A percentile compares a stretch with the other conserved stretches of the same genome.
These are phyloP conservation scores for Fusarium foetens DNA, from an alignment of 2,329 filamentous ascomycete genomes.

Conservation along the genomic window DNA sequence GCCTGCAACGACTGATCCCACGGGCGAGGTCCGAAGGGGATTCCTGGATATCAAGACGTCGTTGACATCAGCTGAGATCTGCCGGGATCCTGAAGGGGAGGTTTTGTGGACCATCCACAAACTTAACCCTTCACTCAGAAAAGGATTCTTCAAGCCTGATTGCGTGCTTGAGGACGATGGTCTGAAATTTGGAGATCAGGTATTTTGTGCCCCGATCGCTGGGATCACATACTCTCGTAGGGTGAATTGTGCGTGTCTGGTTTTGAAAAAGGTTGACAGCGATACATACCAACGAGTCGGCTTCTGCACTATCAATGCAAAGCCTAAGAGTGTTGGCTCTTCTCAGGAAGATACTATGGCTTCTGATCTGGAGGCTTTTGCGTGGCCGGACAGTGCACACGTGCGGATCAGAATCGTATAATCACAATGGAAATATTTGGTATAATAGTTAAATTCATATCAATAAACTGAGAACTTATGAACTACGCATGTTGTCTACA, in stretches of 20 bases:
- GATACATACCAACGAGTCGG: not conserved
- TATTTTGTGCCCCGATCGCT: not conserved
- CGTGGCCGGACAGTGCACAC: not conserved
- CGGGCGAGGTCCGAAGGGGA: not conserved
- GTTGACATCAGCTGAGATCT: not conserved
- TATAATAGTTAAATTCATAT: too few relatives aligned
- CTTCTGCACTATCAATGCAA: not conserved
- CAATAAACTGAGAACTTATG: too few relatives aligned
- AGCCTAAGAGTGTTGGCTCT: too few relatives aligned
- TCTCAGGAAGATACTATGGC: fast-evolving
- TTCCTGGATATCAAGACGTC: not conserved
- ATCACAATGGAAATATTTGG: fast-evolving
- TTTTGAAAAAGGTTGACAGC: not conserved
- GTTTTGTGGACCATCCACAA: not conserved
- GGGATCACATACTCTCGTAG: fast-evolving
- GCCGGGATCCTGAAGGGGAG: fast-evolving
- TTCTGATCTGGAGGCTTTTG: too few relatives aligned
- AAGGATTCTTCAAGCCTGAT: not conserved
- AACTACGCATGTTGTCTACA: too few relatives aligned
- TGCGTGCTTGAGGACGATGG: not conserved
- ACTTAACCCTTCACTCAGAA: not conserved
- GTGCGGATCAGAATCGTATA: not conserved
- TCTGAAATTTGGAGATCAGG: not conserved
- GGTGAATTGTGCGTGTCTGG: not conserved
- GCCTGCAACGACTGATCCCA: not conserved